phyloP scores from a whole-genome alignment of 495 filamentous ascomycete genomes.

The Wilcoxina mikolae region DNA sequence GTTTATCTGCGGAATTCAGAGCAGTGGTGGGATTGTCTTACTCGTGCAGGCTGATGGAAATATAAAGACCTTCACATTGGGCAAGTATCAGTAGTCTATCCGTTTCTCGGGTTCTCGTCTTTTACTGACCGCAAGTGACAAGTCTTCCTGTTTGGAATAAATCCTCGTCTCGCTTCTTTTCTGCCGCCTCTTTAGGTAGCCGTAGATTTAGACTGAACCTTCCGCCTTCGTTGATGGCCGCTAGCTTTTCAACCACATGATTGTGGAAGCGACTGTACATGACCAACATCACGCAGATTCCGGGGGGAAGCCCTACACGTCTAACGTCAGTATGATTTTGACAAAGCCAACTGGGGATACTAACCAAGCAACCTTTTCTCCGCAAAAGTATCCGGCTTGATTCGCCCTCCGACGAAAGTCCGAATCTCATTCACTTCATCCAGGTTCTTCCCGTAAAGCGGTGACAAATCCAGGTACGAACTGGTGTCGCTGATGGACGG shows the following conservation, averaged over 20 bases:
- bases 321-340: neutral
- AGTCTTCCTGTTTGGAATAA: slow-evolving; percentile 33
- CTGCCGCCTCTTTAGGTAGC: neutral
- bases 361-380: slow-evolving; percentile 35
- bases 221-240: slow-evolving; percentile 33
- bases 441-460: slow-evolving; percentile 39
- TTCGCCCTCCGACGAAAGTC: slow-evolving; percentile 34
- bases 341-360: neutral
- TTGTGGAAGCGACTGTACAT: slow-evolving; percentile 36
- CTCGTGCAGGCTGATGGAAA: slow-evolving; percentile 28
- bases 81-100: too few species aligned
- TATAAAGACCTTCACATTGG: slow-evolving; percentile 31
- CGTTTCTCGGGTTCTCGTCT: neutral
- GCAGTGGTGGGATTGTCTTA: neutral
- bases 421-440: slow-evolving; percentile 36
- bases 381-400: slow-evolving; percentile 42
- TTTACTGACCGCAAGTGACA: slow-evolving; percentile 7
- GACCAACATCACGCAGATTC: slow-evolving; percentile 33
- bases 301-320: slow-evolving; percentile 34
- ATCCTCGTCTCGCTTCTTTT: slow-evolving; percentile 28
- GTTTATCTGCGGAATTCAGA: neutral
- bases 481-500: slow-evolving; percentile 37
- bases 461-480: slow-evolving; percentile 43
- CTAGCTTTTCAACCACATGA: slow-evolving; percentile 29
- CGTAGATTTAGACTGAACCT: slow-evolving; percentile 24